Base-by-base conservation (phyloP, 2,329 filamentous ascomycete species). In the Venturiaceae sp. region DNA sequence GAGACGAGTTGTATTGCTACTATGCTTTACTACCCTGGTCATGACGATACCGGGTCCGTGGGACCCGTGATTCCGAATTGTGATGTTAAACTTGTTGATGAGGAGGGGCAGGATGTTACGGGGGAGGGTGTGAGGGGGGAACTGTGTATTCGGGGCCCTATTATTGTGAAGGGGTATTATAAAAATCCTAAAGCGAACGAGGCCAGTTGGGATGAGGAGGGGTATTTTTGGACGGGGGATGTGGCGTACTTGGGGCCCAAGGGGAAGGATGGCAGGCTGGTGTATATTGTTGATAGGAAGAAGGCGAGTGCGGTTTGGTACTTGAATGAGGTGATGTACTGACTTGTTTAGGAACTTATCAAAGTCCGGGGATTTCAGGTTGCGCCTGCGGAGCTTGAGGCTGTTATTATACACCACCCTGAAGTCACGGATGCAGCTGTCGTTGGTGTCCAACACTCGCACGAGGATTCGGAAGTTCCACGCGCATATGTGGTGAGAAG, bases 261-360 rank as follows among this genome's bases (percentile, higher is more conserved):
- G 23, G 36, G 46, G 52, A 57, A 52, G 44, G 64, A 70, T n/a
- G 41, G 41, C 8, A 46, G 41, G 5, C 41, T 13, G 8, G n/a
- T 53, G 16, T 57, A 32, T 33, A 57, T 57, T 14, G 63, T 66
- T 5, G 60, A 61, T 8, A 60, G 64, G 9, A 68, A 71, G 54
- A 55, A 59, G 16, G 65, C 69, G 7, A 66, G 68, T 1, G 37
- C 53, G 44, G 54, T 60, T 19, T 58, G 11, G 37, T 55, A 9
- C 23, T 57, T 55, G 19, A 21, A 23, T 28, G n/a, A n/a, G 23
- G 19, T 23, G 13, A 19, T 28, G 16, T 46, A 9, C 21, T 41
- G 37, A 69, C 69, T 58, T 69, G n/a, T 69, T 3, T 76, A 57
- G 13, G 67, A 70, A 56, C 68, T 66, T 33, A 70, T 69, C 60